Base-by-base conservation (phyloP, 78 protist species). In the Isochrysis galbana region DNA sequence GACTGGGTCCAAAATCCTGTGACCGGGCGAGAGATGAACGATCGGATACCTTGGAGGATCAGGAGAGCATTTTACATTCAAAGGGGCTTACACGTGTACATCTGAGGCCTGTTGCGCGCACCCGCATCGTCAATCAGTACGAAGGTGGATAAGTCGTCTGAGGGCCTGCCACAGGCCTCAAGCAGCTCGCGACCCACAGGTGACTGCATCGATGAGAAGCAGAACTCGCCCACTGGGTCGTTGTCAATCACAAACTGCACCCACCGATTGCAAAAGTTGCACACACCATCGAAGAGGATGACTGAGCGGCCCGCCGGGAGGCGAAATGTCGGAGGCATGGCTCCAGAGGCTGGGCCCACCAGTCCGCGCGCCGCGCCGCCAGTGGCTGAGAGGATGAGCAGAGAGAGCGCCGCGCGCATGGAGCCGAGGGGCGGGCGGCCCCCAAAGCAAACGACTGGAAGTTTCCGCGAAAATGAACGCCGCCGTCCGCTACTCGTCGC, bases 241-340 rank as follows among this genome's bases (percentile, higher is more conserved):
- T 77, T 77, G 46, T 77, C 84, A 32, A 77, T 17, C 47, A 77
- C 84, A 29, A 77, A 77, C 23, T 5, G 17, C 32, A 77, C 84
- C 84, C 84, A 77, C 26, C 47, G 47, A 46, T 77, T 77, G 84
- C 84, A 77, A 32, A 77, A 77, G 46, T 77, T 77, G 84, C 84
- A 77, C 84, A 77, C 84, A 14, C 84, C 84, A 21, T 77, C 84
- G 84, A 39, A 77, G 47, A 77, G 46, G 23, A 77, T 39, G n/a
- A 77, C 17, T 21, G n/a, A 19, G 36, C 82, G 36, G 14, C 82
- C 82, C 2, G 42, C 42, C 21, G 82, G 82, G 21, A 72, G 19
- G 7, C 21, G 17, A 36, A 36, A 72, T n/a, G n/a, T n/a, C n/a
- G n/a, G n/a, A n/a, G n/a, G n/a, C n/a, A n/a, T n/a, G n/a, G 36